Evolutionary conservation across 2,329 filamentous ascomycete genomes (phyloP).

Genomic region (Calonectria pseudoturangicola): DNA sequence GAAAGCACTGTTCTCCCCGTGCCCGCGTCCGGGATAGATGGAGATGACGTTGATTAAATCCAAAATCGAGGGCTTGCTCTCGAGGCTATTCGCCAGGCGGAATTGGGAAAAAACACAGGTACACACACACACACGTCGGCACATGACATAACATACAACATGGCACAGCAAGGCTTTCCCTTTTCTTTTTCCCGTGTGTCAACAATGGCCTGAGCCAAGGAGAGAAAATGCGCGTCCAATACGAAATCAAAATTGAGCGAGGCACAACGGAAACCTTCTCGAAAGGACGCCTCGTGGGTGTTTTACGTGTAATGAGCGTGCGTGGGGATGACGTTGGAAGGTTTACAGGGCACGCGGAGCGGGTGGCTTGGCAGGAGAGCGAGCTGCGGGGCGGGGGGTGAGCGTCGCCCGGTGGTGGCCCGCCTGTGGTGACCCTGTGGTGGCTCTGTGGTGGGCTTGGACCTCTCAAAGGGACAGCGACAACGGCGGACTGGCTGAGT

Average conservation of each 20-base stretch:
- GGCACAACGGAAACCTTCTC: constrained; percentile 14
- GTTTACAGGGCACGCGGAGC: constrained; percentile 14
- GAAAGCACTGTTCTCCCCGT: constrained; percentile 2
- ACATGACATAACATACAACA: neutral
- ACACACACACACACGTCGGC: neutral
- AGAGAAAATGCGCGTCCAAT: constrained; percentile 12
- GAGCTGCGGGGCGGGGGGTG: neutral
- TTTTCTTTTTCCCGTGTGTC: neutral
- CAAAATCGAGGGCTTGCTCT: neutral
- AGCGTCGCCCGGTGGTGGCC: constrained; percentile 6
- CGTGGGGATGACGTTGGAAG: constrained; percentile 17
- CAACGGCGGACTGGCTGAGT: too few relatives aligned
- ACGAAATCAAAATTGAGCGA: constrained; percentile 18
- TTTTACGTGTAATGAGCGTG: constrained; percentile 10
- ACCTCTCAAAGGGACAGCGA: neutral
- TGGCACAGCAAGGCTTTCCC: neutral
- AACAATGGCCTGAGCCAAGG: constrained; percentile 9
- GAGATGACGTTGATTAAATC: constrained; percentile 22
- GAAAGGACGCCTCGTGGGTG: constrained; percentile 18
- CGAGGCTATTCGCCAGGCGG: neutral
- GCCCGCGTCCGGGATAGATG: constrained; percentile 20
- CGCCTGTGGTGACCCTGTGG: neutral
- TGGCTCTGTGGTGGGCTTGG: too few relatives aligned
- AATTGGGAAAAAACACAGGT: neutral
- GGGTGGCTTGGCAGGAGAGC: constrained; percentile 18